Conservation (phyloP, 108 stramenopile species). For the Asterionellopsis glacialis region DNA sequence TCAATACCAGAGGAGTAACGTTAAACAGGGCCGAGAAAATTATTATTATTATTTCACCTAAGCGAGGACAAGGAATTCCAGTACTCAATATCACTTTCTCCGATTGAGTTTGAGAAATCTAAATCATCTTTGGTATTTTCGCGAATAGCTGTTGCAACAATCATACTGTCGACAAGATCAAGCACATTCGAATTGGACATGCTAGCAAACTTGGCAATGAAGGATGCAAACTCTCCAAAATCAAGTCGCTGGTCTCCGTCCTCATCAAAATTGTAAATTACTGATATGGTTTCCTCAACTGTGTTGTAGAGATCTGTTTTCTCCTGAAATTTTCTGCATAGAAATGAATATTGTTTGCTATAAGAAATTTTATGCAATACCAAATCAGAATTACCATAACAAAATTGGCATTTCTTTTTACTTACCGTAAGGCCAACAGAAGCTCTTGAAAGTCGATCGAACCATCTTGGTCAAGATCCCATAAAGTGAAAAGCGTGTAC, state of each 20-base stretch:
- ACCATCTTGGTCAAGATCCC: slow-evolving; percentile 33
- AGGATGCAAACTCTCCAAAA: slow-evolving; percentile 31
- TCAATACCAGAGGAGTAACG: no score
- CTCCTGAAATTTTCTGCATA: slow-evolving; percentile 14
- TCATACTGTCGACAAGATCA: slow-evolving; percentile 46
- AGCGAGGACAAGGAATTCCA: no score
- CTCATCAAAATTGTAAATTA: slow-evolving; percentile 12
- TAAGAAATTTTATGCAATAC: no score
- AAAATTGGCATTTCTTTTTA: slow-evolving; percentile 17
- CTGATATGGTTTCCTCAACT: no score
- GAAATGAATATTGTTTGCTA: not conserved
- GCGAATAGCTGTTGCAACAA: slow-evolving; percentile 17
- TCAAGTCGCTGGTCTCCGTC: slow-evolving; percentile 35
- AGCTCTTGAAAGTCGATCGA: slow-evolving; percentile 40
- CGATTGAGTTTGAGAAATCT: no score
- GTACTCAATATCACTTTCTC: no score
- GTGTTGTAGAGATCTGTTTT: no score
- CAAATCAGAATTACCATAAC: not conserved
- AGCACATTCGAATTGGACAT: slow-evolving; percentile 16
- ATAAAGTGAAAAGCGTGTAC: slow-evolving; percentile 27
- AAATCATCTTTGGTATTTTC: no score
- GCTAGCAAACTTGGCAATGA: slow-evolving; percentile 38
- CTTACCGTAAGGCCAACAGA: slow-evolving; percentile 25
- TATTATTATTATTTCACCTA: no score
- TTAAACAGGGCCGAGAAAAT: no score